Base-by-base conservation (phyloP, 352 stramenopile species). In the Phytophthora syringae region DNA sequence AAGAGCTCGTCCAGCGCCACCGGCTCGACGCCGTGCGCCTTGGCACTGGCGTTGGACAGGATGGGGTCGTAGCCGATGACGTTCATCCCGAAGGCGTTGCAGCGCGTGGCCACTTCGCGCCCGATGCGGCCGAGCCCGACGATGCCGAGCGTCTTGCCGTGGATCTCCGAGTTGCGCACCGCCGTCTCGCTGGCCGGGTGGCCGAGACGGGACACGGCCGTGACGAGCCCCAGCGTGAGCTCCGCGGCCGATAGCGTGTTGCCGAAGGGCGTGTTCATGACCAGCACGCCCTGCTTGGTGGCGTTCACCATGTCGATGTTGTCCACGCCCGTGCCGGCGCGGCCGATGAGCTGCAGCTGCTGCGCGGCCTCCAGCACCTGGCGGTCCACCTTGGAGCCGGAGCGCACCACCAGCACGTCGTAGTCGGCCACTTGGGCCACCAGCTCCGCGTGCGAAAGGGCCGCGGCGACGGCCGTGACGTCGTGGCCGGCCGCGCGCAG, bases 161-260 rank as follows among this genome's bases (percentile, higher is more conserved):
- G 64, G 44, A 95, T 84, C 62, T 89, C 77, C 21, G 86, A 95
- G 36, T 82, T 67, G 42, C 84, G 84, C 37, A 73, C 50, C 18
- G 72, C 45, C 15, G 43, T 13, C 36, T 76, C 44, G 13, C 10
- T n/a, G 3, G 50, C 32, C 0, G 40, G 51, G 0, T 60, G 32
- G 3, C 63, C 61, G 18, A 80, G 34, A 5, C 70, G 64, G 21
- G 85, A 94, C n/a, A 94, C 80, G 5, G 76, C 67, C 7, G 98
- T 72, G 55, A 99, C 88, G 40, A 97, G 86, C 15, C 92, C 95
- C 21, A 99, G 62, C 12, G 97, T 94, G 60, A 98, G 83, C 76
- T 99, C 97, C 2, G 97, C 97, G 20, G 97, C 94, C 27, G 94
- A 97, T 56, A 98, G 92, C 42, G 94, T 97, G 84, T 98, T 99